Evolutionary conservation across 1,284 basidiomycete species (phyloP), one percentile per base, ranked within the genome.

Genomic region (Sphaerobolus stellatus): DNA sequence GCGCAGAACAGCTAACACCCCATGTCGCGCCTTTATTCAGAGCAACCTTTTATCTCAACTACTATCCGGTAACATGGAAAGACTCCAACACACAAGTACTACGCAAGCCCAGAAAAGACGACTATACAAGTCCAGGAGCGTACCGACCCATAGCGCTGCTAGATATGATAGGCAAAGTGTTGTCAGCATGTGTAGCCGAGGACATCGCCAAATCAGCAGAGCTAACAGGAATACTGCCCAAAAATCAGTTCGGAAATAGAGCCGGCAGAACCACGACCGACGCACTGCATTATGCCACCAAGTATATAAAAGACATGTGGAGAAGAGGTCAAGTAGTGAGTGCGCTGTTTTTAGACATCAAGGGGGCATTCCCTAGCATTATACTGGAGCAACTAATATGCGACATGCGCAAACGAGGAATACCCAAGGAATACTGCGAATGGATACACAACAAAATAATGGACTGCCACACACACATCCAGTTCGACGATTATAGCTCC

Each of bases 141-240:
- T 61, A 56, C 49, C 30, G 60, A 4, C 59, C 54, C 16, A 56
- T 61, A 14, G 34, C 48, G 13, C 59, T 61, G 20, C 56, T 58
- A 16, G 41, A 58, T 5, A 51, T 44, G n/a, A 44, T 60, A 1
- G 44, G 48, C 11, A 61, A 61, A 34, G 33, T 60, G 2, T 31
- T 60, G 5, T 54, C 60, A 20, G 45, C 38, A 25, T 28, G 58
- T 30, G 22, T 55, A 2, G 27, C 58, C n/a, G 36, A 38, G 7
- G 36, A 38, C 7, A 5, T 61, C 16, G 18, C 33, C 5, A 41
- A 27, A 3, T 13, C 46, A 8, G 27, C 34, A 1, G 41, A 45
- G 5, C 5, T n/a, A 13, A 31, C 45, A 16, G 34, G 33, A 31
- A 27, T 61, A 1, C 11, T 62, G 2, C 52, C 51, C 0, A 22